These are phyloP conservation scores for Cyamopsis tetragonoloba DNA, from an alignment of 306 rosid species.

Conservation along the genomic window DNA sequence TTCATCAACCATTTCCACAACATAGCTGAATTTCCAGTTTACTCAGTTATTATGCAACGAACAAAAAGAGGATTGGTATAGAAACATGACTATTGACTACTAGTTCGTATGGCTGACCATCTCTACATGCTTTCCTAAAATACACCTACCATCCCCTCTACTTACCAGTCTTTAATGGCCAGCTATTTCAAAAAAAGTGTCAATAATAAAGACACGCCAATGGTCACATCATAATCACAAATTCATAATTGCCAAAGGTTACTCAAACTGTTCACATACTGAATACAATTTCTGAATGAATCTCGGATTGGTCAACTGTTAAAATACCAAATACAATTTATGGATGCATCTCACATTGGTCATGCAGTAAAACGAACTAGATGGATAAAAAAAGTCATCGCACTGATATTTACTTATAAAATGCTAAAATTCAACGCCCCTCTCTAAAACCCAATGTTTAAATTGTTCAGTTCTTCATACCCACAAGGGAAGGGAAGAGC, in stretches of 20 bases:
- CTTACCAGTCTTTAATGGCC: not conserved
- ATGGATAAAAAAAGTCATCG: not conserved
- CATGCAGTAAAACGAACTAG: not conserved
- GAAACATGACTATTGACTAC: too few species aligned
- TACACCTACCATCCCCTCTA: not conserved
- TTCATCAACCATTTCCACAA: too few species aligned
- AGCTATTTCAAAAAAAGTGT: not conserved
- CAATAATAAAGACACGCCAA: not conserved
- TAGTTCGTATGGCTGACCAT: not conserved
- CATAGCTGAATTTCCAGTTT: too few species aligned
- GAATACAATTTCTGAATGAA: too few species aligned
- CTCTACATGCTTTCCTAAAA: not conserved
- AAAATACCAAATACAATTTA: not conserved
- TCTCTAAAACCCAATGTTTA: not conserved
- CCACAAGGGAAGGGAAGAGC: not conserved
- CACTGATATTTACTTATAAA: not conserved
- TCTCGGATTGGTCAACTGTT: too few species aligned
- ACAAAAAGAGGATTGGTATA: too few species aligned
- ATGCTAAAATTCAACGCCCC: not conserved
- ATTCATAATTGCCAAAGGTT: not conserved
- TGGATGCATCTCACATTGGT: not conserved
- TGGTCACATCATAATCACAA: not conserved
- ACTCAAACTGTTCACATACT: not conserved
- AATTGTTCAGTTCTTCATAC: not conserved
- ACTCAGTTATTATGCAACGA: not conserved